Conservation (phyloP, 129 eudicot genomes). For the Artemisia tridentata region DNA sequence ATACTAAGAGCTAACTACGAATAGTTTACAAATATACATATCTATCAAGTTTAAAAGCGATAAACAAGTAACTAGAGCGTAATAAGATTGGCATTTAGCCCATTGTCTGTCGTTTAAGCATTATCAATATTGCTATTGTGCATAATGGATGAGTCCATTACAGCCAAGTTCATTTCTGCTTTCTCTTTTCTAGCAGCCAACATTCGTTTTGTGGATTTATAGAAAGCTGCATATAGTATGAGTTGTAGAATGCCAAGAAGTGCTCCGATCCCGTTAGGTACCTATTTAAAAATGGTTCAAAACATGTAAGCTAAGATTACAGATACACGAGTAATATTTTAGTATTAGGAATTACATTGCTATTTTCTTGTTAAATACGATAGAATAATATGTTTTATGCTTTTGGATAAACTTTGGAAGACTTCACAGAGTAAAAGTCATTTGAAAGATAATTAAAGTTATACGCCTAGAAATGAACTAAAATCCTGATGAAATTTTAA, state of each 20-base stretch:
- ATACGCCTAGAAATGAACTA: too few species aligned
- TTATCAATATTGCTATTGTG: neutral
- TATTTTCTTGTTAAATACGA: neutral
- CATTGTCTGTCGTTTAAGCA: neutral
- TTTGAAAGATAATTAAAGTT: too few species aligned
- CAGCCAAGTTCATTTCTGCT: slow-evolving; percentile 43
- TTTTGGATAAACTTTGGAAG: too few species aligned
- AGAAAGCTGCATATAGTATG: slow-evolving; percentile 59
- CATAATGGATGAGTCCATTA: slow-evolving; percentile 4
- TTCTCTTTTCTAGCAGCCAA: slow-evolving; percentile 46
- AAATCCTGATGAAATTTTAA: too few species aligned
- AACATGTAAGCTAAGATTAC: neutral
- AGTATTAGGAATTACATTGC: neutral
- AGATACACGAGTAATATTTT: too few species aligned
- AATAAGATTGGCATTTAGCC: neutral
- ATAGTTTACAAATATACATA: too few species aligned
- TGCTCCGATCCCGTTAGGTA: slow-evolving; percentile 68
- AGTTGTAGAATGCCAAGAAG: slow-evolving; percentile 68
- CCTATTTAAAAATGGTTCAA: slow-evolving; percentile 31
- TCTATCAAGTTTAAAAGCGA: too few species aligned
- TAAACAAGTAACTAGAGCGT: too few species aligned
- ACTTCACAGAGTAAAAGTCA: too few species aligned
- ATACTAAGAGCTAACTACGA: too few species aligned
- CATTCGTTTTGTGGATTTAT: slow-evolving; percentile 55
- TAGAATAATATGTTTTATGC: too few species aligned